Percentiles rank a stretch among this genome's conserved stretches.
These are phyloP conservation scores for Lipomyces yamanashiensis DNA, from an alignment of 805 yeast species.

Conservation along the genomic window DNA sequence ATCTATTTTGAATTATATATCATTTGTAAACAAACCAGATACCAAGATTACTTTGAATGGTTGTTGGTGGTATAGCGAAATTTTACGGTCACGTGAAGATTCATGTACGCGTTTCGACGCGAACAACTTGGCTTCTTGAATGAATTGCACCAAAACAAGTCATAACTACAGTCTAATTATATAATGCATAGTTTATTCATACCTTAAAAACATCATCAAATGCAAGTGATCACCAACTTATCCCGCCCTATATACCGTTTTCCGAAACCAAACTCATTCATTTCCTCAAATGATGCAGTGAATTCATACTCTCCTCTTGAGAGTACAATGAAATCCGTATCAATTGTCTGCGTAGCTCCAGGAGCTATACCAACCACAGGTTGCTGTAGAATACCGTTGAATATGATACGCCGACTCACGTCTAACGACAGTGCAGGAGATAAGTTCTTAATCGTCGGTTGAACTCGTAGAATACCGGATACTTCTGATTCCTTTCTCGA, in stretches of 20 bases:
- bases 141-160: too few relatives aligned
- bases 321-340: slow-evolving; percentile 64
- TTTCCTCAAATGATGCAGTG: slow-evolving; percentile 65
- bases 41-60: background rate
- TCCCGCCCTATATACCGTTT: slow-evolving; percentile 27
- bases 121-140: background rate
- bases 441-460: slow-evolving; percentile 29
- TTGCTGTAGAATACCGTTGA: slow-evolving; percentile 73
- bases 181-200: background rate
- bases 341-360: slow-evolving; percentile 50
- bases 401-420: slow-evolving; percentile 63
- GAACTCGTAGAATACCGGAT: slow-evolving; percentile 29
- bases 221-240: slow-evolving; percentile 25
- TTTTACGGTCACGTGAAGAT: background rate
- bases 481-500: background rate
- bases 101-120: background rate
- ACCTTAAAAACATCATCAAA: background rate
- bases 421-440: slow-evolving; percentile 36
- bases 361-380: slow-evolving; percentile 52
- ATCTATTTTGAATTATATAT: background rate
- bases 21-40: background rate
- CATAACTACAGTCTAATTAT: background rate
- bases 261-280: slow-evolving; percentile 32
- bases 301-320: slow-evolving; percentile 84
- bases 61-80: background rate